Evolutionary conservation across 1,284 basidiomycete species (phyloP), one percentile per base, ranked within the genome.

Genomic region (Taiwanofungus camphoratus): DNA sequence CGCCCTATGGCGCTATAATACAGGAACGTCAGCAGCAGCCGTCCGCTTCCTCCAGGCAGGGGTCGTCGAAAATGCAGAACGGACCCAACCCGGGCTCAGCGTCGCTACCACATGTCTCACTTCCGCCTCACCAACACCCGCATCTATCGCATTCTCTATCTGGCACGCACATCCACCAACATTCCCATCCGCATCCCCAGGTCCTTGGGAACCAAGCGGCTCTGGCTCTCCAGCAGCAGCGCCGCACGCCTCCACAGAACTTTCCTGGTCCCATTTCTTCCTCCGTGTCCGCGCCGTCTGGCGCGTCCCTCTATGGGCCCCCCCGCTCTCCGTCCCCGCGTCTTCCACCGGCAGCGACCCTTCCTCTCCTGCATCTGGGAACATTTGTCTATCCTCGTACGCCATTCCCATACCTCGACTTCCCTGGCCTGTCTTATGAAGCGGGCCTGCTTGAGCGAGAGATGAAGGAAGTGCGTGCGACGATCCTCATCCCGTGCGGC

Each of bases 401-500:
- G 22, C 63, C 69, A 18, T 70, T 72, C 57, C 66, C 70, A 6
- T 63, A 63, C 53, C 53, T 66, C 42, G 66, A 70, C 53, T 61
- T 60, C 48, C 57, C 62, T 32, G 37, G 41, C n/a, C 42, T 48
- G 15, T 47, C 51, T 20, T 31, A 47, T 6, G 50, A 52, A 19
- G 39, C 50, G 5, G 50, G 50, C 42, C 35, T 46, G 2, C 41
- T 44, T 15, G 44, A 46, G 32, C 48, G 47, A 3, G 54, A 70
- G 66, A 16, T 63, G 59, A n/a, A 59, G 59, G 69, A 82, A 67
- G 76, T 88, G 52, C 71, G 81, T 56, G 61, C 73, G 27, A 77
- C 75, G 2, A 66, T 86, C 37, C 63, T 79, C 53, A 69, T 88
- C 44, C 82, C 86, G 1, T 63, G 68, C 23, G 67, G 70, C 3